These are phyloP conservation scores for Mycena vulgaris DNA, from an alignment of 768 basidiomycete species.

Conservation along the genomic window DNA sequence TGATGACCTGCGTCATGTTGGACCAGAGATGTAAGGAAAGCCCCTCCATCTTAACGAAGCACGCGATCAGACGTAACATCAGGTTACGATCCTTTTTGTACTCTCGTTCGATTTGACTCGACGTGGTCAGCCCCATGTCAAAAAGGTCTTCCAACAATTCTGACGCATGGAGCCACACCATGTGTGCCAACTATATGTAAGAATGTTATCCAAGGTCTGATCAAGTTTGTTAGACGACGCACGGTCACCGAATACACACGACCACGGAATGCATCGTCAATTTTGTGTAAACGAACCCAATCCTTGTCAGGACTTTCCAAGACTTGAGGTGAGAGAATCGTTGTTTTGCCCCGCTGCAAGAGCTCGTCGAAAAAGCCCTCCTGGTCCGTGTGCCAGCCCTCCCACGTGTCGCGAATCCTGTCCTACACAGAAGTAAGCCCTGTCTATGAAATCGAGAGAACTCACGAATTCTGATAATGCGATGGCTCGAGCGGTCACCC, in stretches of 20 bases:
- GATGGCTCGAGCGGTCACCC: slow-evolving; percentile 1
- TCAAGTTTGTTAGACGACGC: not conserved
- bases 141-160: slow-evolving; percentile 15
- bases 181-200: slow-evolving; percentile 12
- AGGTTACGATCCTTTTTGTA: slow-evolving; percentile 12
- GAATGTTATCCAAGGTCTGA: too few species aligned
- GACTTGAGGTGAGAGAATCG: slow-evolving; percentile 3
- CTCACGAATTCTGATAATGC: slow-evolving; percentile 17
- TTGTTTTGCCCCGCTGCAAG: slow-evolving; percentile 4
- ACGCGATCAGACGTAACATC: slow-evolving; percentile 13
- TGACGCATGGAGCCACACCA: slow-evolving; percentile 21
- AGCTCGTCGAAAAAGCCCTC: slow-evolving; percentile 12
- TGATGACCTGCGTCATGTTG: slow-evolving; percentile 9
- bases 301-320: slow-evolving; percentile 12
- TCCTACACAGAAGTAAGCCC: not conserved
- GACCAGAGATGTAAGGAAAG: slow-evolving; percentile 13
- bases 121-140: slow-evolving; percentile 7
- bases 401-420: slow-evolving; percentile 9
- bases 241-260: slow-evolving; percentile 15
- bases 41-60: slow-evolving; percentile 9
- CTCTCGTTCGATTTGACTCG: slow-evolving; percentile 11
- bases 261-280: slow-evolving; percentile 20
- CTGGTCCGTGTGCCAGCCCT: slow-evolving; percentile 10
- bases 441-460: not conserved
- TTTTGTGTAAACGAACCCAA: slow-evolving; percentile 13